A percentile compares a stretch with the other conserved stretches of the same genome.
phyloP scores from a whole-genome alignment of 768 basidiomycete genomes.

The Paxillus ammoniavirescens region DNA sequence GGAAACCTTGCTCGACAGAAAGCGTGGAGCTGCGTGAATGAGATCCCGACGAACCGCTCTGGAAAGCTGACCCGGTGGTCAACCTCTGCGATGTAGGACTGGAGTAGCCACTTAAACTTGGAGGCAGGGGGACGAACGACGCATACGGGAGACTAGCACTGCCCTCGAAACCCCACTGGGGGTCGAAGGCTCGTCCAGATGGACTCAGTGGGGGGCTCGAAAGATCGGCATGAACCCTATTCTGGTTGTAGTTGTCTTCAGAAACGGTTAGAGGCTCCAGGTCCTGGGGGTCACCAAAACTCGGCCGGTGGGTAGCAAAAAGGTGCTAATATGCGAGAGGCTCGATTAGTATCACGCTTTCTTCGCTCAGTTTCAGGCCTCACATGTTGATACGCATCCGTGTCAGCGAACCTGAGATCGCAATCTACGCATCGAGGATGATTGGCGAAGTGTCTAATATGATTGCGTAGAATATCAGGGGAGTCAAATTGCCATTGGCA shows the following conservation, averaged over 20 bases:
- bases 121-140: conserved; percentile 30
- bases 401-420: conserved; percentile 40
- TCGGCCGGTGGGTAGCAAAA: conserved; percentile 26
- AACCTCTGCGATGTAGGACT: conserved; percentile 29
- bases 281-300: conserved; percentile 7
- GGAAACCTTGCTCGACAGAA: conserved; percentile 27
- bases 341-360: not conserved
- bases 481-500: conserved; percentile 43
- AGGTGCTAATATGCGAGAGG: conserved; percentile 19
- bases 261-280: not conserved
- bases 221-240: not conserved
- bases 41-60: conserved; percentile 10
- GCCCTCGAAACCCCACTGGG: conserved; percentile 23
- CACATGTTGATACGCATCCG: conserved; percentile 37
- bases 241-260: conserved; percentile 2
- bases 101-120: conserved; percentile 30
- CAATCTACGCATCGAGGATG: conserved; percentile 49
- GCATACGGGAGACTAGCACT: conserved; percentile 20
- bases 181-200: conserved; percentile 14
- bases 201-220: conserved; percentile 6
- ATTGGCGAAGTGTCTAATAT: conserved; percentile 39
- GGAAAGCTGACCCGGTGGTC: conserved; percentile 8
- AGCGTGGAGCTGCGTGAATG: conserved; percentile 32
- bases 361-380: conserved; percentile 3
- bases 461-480: conserved; percentile 34